These are phyloP conservation scores for Immersiporthe knoxdaviesiana DNA, from an alignment of 2,329 filamentous ascomycete species.

Conservation along the genomic window DNA sequence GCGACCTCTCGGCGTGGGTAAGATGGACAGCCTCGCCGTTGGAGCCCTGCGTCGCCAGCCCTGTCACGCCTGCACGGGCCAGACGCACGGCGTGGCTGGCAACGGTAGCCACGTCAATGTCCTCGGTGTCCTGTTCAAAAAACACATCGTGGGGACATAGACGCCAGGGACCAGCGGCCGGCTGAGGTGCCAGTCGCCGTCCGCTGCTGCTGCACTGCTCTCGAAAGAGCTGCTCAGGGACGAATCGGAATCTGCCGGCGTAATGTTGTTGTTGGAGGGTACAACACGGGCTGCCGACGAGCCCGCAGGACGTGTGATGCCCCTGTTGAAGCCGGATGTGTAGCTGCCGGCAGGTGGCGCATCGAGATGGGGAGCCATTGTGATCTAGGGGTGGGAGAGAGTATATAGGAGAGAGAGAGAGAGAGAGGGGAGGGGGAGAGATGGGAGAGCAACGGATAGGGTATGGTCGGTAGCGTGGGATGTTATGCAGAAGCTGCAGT, in stretches of 20 bases:
- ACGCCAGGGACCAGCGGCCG: slow-evolving; percentile 55
- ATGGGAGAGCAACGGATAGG: slow-evolving; percentile 11
- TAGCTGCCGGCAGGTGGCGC: slow-evolving; percentile 50
- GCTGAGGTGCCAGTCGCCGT: slow-evolving; percentile 38
- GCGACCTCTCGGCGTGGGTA: slow-evolving; percentile 68
- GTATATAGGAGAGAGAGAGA: not conserved
- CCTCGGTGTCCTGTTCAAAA: slow-evolving; percentile 69
- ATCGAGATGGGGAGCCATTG: slow-evolving; percentile 53
- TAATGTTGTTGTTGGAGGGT: slow-evolving; percentile 30
- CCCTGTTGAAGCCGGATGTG: slow-evolving; percentile 45
- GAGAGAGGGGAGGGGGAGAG: not conserved
- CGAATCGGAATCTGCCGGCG: slow-evolving; percentile 38
- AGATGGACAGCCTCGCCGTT: slow-evolving; percentile 85
- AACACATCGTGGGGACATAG: slow-evolving; percentile 75
- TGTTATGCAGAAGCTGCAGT: slow-evolving; percentile 13
- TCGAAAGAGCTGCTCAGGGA: slow-evolving; percentile 49
- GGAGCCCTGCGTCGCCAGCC: slow-evolving; percentile 77
- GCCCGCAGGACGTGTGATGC: slow-evolving; percentile 39
- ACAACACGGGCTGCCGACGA: slow-evolving; percentile 38
- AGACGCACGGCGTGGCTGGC: slow-evolving; percentile 67
- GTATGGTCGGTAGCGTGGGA: slow-evolving; percentile 17
- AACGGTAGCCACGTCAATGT: slow-evolving; percentile 66
- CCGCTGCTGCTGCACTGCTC: slow-evolving; percentile 40
- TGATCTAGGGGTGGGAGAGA: slow-evolving; percentile 11
- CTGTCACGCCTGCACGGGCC: slow-evolving; percentile 73